Evolutionary conservation across 768 basidiomycete species (phyloP).

Genomic region (Coprinopsis strossmayeri): DNA sequence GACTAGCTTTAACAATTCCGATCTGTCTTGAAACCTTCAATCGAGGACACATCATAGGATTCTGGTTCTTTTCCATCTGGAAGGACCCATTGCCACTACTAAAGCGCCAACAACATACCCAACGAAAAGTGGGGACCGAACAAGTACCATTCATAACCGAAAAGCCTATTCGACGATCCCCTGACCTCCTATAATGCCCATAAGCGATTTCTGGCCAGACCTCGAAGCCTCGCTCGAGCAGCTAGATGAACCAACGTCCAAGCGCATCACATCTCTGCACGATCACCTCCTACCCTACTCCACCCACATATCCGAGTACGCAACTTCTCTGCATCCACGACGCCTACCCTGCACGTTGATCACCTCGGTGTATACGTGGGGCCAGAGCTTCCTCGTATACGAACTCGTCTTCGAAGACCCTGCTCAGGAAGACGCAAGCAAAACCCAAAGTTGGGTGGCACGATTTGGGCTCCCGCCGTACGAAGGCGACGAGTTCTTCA

Average conservation of each 20-base stretch:
- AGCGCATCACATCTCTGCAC: constrained; percentile 30
- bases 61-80: too few species aligned
- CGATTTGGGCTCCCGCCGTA: constrained; percentile 34
- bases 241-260: constrained; percentile 27
- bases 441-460: constrained; percentile 32
- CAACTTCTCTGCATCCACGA: constrained; percentile 27
- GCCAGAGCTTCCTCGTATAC: constrained; percentile 33
- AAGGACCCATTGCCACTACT: too few species aligned
- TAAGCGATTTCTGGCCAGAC: constrained; percentile 34
- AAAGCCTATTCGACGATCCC: not conserved
- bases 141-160: not conserved
- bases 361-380: constrained; percentile 32
- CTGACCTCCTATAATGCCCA: constrained; percentile 16
- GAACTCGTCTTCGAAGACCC: constrained; percentile 25
- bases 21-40: too few species aligned
- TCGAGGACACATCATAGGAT: too few species aligned
- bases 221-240: constrained; percentile 27
- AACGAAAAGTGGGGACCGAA: not conserved
- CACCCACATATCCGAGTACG: constrained; percentile 25
- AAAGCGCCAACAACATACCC: not conserved
- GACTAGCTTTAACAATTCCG: too few species aligned
- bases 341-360: constrained; percentile 24
- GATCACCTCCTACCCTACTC: constrained; percentile 26
- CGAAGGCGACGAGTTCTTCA: constrained; percentile 30
- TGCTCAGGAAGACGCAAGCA: not conserved